These are phyloP conservation scores for Pseudogymnoascus sp. DNA, from an alignment of 2,329 filamentous ascomycete species.

Conservation along the genomic window DNA sequence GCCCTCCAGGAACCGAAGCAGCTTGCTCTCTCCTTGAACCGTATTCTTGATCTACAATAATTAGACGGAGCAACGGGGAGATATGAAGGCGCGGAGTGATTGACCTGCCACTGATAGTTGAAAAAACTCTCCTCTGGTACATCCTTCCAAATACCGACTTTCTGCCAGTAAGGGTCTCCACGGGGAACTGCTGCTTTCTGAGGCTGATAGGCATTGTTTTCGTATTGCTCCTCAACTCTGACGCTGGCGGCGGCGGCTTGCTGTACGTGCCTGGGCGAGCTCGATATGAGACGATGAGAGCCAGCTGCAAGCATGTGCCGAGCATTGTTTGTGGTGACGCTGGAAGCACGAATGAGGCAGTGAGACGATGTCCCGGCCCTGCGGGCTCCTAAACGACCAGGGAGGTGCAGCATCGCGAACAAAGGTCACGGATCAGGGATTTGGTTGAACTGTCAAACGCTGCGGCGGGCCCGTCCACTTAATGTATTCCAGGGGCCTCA, in stretches of 20 bases:
- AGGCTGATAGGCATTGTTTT: neutral
- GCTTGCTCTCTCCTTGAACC: slow-evolving; percentile 39
- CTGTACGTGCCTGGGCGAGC: neutral
- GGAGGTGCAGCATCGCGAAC: neutral
- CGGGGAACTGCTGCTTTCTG: neutral
- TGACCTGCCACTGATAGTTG: slow-evolving; percentile 48
- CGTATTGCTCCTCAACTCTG: neutral
- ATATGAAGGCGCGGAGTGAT: slow-evolving; percentile 20
- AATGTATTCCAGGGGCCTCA: neutral
- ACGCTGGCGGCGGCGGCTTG: neutral
- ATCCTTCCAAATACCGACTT: slow-evolving; percentile 42
- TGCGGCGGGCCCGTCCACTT: neutral
- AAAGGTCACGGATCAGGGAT: neutral
- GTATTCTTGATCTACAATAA: slow-evolving; percentile 38
- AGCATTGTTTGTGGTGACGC: neutral
- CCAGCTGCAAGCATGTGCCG: neutral
- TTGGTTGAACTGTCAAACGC: neutral
- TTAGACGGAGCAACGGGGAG: neutral
- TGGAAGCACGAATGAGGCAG: neutral
- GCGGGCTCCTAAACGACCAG: neutral
- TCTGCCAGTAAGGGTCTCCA: slow-evolving; percentile 40
- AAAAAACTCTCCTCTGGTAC: slow-evolving; percentile 42
- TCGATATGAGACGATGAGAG: neutral
- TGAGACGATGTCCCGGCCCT: neutral
- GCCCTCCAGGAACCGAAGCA: slow-evolving; percentile 42